Conservation (phyloP, 805 yeast genomes). For the Ogataea degrootiae region DNA sequence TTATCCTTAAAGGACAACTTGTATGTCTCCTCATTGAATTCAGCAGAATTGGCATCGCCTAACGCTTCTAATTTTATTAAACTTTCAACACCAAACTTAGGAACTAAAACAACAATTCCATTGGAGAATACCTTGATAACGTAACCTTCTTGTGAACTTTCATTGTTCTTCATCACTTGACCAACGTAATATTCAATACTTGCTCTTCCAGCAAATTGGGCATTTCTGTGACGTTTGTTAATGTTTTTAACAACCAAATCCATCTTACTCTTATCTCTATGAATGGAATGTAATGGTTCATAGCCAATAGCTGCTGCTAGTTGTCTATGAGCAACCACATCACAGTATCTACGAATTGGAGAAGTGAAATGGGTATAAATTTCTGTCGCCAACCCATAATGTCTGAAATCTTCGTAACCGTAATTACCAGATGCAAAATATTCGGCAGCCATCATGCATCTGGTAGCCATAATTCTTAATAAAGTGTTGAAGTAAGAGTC, state of each 20-base stretch:
- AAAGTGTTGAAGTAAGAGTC: slow-evolving; percentile 93
- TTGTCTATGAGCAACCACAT: slow-evolving; percentile 95
- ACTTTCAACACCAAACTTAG: slow-evolving; percentile 94
- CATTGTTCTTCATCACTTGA: slow-evolving; percentile 87
- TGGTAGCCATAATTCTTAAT: slow-evolving; percentile 92
- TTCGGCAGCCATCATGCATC: slow-evolving; percentile 99
- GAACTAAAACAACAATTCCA: slow-evolving; percentile 92
- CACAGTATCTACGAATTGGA: slow-evolving; percentile 97
- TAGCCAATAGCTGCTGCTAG: slow-evolving; percentile 97
- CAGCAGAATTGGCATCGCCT: slow-evolving; percentile 57
- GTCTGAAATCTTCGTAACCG: slow-evolving; percentile 88
- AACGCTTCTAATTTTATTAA: slow-evolving; percentile 76
- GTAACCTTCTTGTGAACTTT: slow-evolving; percentile 80
- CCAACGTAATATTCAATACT: slow-evolving; percentile 97
- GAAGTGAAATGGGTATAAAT: slow-evolving; percentile 98
- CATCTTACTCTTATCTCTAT: slow-evolving; percentile 86
- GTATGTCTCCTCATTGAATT: slow-evolving; percentile 74
- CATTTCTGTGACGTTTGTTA: slow-evolving; percentile 92
- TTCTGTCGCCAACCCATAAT: slow-evolving; percentile 96
- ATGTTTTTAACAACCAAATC: slow-evolving; percentile 84
- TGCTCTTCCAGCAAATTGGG: slow-evolving; percentile 98
- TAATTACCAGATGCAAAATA: slow-evolving; percentile 89
- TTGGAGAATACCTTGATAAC: slow-evolving; percentile 89
- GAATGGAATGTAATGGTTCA: slow-evolving; percentile 74
- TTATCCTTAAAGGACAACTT: slow-evolving; percentile 52